Evolutionary conservation across 345 rosid genomes (phyloP).

Genomic region (Eucalyptus tenuipes): DNA sequence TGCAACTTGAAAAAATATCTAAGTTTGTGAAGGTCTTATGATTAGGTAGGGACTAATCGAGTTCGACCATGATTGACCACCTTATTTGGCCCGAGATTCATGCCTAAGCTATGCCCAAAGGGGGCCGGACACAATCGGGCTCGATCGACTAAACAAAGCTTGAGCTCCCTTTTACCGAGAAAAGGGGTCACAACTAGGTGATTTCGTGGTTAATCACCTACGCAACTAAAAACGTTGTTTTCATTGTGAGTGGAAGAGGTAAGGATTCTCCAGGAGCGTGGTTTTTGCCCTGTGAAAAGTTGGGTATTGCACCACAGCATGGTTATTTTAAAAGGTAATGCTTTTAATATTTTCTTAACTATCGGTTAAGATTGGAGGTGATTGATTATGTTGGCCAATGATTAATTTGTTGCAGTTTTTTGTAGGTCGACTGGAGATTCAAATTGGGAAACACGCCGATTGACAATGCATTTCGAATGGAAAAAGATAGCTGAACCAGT

Average conservation of each 20-base stretch:
- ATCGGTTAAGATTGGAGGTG: background rate
- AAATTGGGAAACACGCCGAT: conserved; percentile 35
- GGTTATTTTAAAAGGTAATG: conserved; percentile 64
- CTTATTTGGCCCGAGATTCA: too few species aligned
- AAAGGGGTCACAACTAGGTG: too few species aligned
- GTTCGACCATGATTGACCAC: too few species aligned
- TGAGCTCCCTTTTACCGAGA: too few species aligned
- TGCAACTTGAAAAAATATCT: too few species aligned
- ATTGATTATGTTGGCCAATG: too few species aligned
- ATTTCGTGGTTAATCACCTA: conserved; percentile 5
- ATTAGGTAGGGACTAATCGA: too few species aligned
- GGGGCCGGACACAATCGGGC: too few species aligned
- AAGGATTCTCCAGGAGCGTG: conserved; percentile 54
- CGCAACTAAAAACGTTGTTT: conserved; percentile 60
- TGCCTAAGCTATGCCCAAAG: too few species aligned
- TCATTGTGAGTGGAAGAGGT: conserved; percentile 81
- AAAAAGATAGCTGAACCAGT: conserved; percentile 59
- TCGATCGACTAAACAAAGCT: too few species aligned
- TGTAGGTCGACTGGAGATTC: conserved; percentile 48
- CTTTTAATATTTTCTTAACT: background rate
- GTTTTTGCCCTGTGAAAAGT: conserved; percentile 46
- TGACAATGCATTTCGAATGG: conserved; percentile 40
- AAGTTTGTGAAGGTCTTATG: too few species aligned
- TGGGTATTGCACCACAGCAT: conserved; percentile 80
- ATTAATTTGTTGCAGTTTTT: background rate